Conservation (phyloP, 2,329 filamentous ascomycete genomes). For the Colletotrichum sp. region DNA sequence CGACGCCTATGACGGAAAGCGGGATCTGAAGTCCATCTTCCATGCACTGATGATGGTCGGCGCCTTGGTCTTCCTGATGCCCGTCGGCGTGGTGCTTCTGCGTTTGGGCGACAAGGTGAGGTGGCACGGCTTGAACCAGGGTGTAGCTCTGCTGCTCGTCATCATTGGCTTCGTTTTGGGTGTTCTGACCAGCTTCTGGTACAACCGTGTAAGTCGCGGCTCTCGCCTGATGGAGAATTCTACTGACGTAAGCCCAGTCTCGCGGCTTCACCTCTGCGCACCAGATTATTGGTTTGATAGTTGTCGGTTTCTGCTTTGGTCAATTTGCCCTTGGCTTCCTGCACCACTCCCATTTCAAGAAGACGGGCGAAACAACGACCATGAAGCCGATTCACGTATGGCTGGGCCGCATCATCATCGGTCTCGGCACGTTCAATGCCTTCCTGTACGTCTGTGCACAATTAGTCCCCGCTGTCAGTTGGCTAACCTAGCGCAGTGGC, state of each 20-base stretch:
- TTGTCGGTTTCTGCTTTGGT: constrained; percentile 54
- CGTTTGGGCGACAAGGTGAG: constrained; percentile 55
- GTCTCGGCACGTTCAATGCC: constrained; percentile 59
- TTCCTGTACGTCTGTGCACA: constrained; percentile 52
- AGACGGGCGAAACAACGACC: constrained; percentile 52
- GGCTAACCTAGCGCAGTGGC: constrained; percentile 44
- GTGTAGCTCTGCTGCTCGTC: constrained; percentile 50
- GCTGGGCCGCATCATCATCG: constrained; percentile 59
- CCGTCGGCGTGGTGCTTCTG: constrained; percentile 59
- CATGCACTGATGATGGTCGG: constrained; percentile 61
- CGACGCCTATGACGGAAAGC: constrained; percentile 27
- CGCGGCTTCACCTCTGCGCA: constrained; percentile 58
- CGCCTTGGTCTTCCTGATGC: constrained; percentile 59
- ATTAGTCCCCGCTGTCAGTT: neutral
- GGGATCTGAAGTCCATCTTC: constrained; percentile 44
- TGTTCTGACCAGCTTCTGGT: constrained; percentile 55
- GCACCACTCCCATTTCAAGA: constrained; percentile 59
- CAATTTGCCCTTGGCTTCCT: constrained; percentile 61
- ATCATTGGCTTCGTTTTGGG: constrained; percentile 57
- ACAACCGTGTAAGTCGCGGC: constrained; percentile 56
- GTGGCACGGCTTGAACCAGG: constrained; percentile 61
- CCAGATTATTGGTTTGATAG: constrained; percentile 63
- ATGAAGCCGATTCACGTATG: constrained; percentile 61
- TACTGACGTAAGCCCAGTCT: constrained; percentile 40
- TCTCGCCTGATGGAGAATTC: neutral